Base-by-base conservation (phyloP, 352 stramenopile genomes). In the Phytophthora rubi region DNA sequence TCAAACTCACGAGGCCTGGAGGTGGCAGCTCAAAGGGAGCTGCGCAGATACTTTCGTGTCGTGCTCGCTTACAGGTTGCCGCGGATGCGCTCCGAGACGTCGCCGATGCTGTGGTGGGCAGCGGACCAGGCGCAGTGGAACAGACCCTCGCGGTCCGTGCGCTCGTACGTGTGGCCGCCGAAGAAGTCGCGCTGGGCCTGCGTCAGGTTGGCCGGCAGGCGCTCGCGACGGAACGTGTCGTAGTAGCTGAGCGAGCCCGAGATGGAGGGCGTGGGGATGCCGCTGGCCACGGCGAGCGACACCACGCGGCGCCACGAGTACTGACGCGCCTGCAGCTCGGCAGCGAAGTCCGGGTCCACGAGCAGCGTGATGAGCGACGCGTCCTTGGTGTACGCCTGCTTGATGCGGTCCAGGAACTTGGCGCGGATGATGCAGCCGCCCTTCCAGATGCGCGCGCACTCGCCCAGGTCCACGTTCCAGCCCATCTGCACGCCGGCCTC, bases 151-250 rank as follows among this genome's bases (percentile, higher is more conserved):
- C 89, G 88, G 86, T 99, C 96, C 69, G 87, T 97, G 75, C 96
- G 93, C 77, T 99, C 91, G 83, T 98, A 99, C 26, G 97, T 99
- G 88, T 99, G 98, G 63, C 96, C 97, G 45, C 98, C 98, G 77
- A 99, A 99, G 83, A 99, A 99, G 83, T 99, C 98, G 60, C 98
- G 92, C 86, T 99, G 98, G n/a, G 97, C 97, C 84, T 99, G 98
- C 32, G 97, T 98, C 47, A 99, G 81, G 82, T 99, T 99, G 55
- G 97, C 97, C 10, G 97, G 96, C 53, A 99, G 85, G 35, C 83
- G 85, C 61, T 93, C 92, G 61, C 96, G 89, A 75, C 98, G 94
- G 92, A 99, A 99, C 72, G 90, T 90, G 90, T 99, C 98, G 77
- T 98, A 99, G 89, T 99, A 99, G 66, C 90, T 97, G 35, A 99